These are phyloP conservation scores for Dioszegia crocea DNA, from an alignment of 768 basidiomycete species.

Conservation along the genomic window DNA sequence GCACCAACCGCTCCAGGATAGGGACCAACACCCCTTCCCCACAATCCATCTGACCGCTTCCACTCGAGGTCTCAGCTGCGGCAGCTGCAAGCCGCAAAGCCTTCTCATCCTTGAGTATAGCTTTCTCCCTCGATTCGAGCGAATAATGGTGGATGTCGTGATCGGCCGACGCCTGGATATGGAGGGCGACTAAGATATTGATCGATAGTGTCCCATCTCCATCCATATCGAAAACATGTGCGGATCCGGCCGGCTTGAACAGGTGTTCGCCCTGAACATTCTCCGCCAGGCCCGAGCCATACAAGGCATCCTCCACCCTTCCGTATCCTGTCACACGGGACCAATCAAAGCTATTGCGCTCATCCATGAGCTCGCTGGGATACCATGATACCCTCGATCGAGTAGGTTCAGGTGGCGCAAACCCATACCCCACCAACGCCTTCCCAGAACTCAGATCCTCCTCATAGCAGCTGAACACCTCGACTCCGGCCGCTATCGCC, in stretches of 20 bases:
- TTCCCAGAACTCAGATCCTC: conserved; percentile 9
- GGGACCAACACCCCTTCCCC: background rate
- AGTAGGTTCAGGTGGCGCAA: background rate
- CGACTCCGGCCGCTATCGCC: conserved; percentile 6
- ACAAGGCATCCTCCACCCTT: too few species aligned
- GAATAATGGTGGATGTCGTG: too few species aligned
- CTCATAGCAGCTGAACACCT: conserved; percentile 24
- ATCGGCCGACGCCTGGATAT: background rate
- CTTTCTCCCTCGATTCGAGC: background rate
- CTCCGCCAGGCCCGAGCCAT: too few species aligned
- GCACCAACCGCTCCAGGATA: background rate
- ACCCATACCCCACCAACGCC: conserved; percentile 22
- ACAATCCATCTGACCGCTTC: background rate
- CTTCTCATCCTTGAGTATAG: background rate
- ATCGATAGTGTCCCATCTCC: background rate
- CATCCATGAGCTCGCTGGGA: background rate
- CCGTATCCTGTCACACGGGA: too few species aligned
- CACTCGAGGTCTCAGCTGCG: background rate
- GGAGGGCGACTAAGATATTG: background rate
- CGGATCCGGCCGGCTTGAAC: background rate
- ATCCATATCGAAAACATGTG: background rate
- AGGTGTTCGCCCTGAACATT: background rate
- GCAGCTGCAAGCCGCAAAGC: background rate
- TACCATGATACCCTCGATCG: background rate
- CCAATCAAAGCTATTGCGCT: background rate